Conservation (phyloP, 805 yeast genomes). For the Osmozyma mogii region DNA sequence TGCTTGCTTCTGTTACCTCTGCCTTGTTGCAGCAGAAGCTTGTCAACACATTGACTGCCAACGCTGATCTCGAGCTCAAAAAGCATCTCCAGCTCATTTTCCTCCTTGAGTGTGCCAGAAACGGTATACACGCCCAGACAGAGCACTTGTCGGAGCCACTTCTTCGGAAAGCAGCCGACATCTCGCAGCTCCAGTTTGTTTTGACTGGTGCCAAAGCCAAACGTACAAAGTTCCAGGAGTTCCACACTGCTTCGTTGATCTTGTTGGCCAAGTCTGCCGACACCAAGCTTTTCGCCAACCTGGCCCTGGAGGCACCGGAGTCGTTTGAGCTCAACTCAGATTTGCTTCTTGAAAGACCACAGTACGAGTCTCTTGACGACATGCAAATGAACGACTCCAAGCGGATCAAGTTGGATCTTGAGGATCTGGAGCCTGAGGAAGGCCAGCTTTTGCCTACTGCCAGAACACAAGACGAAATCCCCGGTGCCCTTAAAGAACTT, state of each 20-base stretch:
- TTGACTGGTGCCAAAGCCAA: slow-evolving; percentile 86
- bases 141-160: slow-evolving; percentile 55
- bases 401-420: slow-evolving; percentile 34
- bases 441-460: slow-evolving; percentile 54
- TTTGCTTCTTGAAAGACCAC: slow-evolving; percentile 65
- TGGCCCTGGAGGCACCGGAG: slow-evolving; percentile 37
- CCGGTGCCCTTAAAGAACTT: slow-evolving; percentile 39
- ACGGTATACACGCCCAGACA: slow-evolving; percentile 51
- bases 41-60: slow-evolving; percentile 17
- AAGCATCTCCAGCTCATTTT: slow-evolving; percentile 38
- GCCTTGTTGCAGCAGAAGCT: slow-evolving; percentile 28
- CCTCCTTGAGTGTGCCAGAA: slow-evolving; percentile 62
- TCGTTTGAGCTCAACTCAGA: slow-evolving; percentile 65
- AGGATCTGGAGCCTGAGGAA: slow-evolving; percentile 17
- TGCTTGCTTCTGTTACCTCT: slow-evolving; percentile 36
- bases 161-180: slow-evolving; percentile 45
- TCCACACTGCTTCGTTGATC: slow-evolving; percentile 64
- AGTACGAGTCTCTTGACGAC: slow-evolving; percentile 54
- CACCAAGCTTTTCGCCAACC: slow-evolving; percentile 14
- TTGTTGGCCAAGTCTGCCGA: slow-evolving; percentile 56
- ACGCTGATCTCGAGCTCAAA: slow-evolving; percentile 22
- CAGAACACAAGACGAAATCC: slow-evolving; percentile 53
- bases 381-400: slow-evolving; percentile 26
- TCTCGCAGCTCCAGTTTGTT: slow-evolving; percentile 54
- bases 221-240: slow-evolving; percentile 74